A percentile compares a stretch with the other conserved stretches of the same genome.
Evolutionary conservation across 1,139 yeast genomes (phyloP).

Genomic region (Pichia sp.): DNA sequence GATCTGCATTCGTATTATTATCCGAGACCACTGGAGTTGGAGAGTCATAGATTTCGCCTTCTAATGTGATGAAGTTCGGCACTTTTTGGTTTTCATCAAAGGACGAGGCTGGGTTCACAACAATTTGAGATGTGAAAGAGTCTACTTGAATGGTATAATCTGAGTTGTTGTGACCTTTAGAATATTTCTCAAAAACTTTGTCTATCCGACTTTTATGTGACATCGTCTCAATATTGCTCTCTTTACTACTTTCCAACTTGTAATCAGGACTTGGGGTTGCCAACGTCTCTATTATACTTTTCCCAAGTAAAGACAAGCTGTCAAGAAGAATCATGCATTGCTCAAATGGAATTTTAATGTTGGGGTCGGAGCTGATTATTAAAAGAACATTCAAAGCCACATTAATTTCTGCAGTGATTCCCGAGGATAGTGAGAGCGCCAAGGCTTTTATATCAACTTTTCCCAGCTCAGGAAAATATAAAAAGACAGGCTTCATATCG

Average conservation of each 20-base stretch:
- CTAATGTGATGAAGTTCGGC: not conserved
- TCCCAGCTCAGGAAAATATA: slow-evolving; percentile 89
- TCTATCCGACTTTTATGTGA: slow-evolving; percentile 39
- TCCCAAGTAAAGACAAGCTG: slow-evolving; percentile 52
- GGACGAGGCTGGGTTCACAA: not conserved
- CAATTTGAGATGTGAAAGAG: slow-evolving; percentile 57
- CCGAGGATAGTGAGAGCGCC: slow-evolving; percentile 67
- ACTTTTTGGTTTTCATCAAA: not conserved
- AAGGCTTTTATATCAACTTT: slow-evolving; percentile 75
- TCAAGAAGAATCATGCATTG: slow-evolving; percentile 67
- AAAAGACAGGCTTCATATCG: slow-evolving; percentile 73
- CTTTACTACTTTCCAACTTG: slow-evolving; percentile 1
- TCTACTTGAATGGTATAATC: slow-evolving; percentile 49
- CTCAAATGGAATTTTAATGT: slow-evolving; percentile 54
- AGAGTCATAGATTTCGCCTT: slow-evolving; percentile 4
- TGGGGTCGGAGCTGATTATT: slow-evolving; percentile 76
- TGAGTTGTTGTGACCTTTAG: slow-evolving; percentile 22
- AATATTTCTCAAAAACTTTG: slow-evolving; percentile 50
- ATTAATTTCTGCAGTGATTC: slow-evolving; percentile 55
- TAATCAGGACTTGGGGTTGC: slow-evolving; percentile 17
- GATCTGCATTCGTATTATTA: not conserved
- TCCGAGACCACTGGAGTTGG: not conserved
- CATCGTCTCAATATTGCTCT: not conserved
- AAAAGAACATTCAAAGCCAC: slow-evolving; percentile 78
- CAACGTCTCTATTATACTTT: slow-evolving; percentile 44